Base-by-base conservation (phyloP, 331 rosid genomes). In the Quercus lobata region DNA sequence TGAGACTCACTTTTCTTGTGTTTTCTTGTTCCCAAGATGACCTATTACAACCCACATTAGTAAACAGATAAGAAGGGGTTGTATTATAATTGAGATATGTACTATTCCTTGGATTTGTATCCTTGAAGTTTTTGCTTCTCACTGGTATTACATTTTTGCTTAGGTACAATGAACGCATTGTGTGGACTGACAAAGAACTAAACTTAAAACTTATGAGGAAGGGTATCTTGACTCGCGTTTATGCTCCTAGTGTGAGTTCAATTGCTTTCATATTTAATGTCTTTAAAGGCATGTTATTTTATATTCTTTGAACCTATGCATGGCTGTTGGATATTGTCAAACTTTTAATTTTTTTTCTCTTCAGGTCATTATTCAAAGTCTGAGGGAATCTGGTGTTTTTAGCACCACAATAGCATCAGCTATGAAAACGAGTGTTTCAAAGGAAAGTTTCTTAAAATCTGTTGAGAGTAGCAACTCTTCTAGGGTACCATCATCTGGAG, bases 161-260 rank as follows among this genome's bases (percentile, higher is more conserved):
- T 80, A 94, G 98, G 98, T 92, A 94, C 71, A 91, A 86, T 6
- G 97, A 94, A 77, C 92, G 81, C 62, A 84, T 94, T 85, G 97
- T 92, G 73, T 92, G 98, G 97, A 85, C 97, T 17, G 92, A 92
- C 81, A 85, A 78, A 82, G 37, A 84, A 27, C 85, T 91, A 62
- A 92, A 83, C 84, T 74, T 84, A 84, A 91, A 89, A 81, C 95
- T 94, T 66, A 18, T 90, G 84, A 91, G 89, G 87, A 94, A 90
- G 83, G 98, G 97, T 75, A 84, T 94, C 80, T 83, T 94, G 83
- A 85, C 95, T 72, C 97, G 97, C 81, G 87, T 94, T 76, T 84
- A 91, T 84, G 87, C 97, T 80, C 97, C 98, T 66, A 87, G 83
- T 92, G 98, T 90, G 57, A 69, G 89, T 83, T 80, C 70, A 79